Base-by-base conservation (phyloP, 495 filamentous ascomycete species). In the Barbatosphaeria neglecta region DNA sequence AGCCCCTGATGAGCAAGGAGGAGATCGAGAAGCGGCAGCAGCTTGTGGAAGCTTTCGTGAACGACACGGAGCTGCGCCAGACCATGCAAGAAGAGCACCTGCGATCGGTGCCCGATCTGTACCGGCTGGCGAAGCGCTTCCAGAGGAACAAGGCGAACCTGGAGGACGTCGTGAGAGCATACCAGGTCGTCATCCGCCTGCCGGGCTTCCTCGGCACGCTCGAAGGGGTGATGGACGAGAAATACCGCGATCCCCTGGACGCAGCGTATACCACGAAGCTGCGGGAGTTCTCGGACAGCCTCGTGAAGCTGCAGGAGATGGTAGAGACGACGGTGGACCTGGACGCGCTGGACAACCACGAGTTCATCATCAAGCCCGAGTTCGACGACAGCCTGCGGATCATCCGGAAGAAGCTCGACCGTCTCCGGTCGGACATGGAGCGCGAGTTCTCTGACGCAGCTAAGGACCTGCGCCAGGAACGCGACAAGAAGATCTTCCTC, bases 1-100 rank as follows among this genome's bases (percentile, higher is more conserved):
- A 99, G 65, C 92, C 92, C 0, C 65, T 99, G 22, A 99, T 99
- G 93, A 86, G 80, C 64, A 76, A 86, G 43, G 70, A 76, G 11
- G 89, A 94, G 49, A 97, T 99, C 50, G 82, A 94, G 59, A 85
- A 85, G 56, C 76, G 92, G 18, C 92, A 97, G 55, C 87, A 92
- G 60, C 74, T 99, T 15, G 93, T 99, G 0, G 92, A 97, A 58
- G 89, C 90, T 1, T 97, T 99, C 63, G 84, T 90, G 16, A 80
- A 82, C 46, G 88, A 96, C 54, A 99, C 92, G 0, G 90, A 95
- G 60, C 73, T 99, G 23, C 76, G 93, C 13, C 92, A 97, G 68
- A 94, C 84, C 0, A 93, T 99, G 84, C 92, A 99, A 66, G 92
- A 99, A 62, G 88, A 95, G 55, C 92, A 99, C 57, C 71, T 99